A percentile compares a stretch with the other conserved stretches of the same genome.
These are phyloP conservation scores for Aspergillus sp. DNA, from an alignment of 2,329 filamentous ascomycete species.

Conservation along the genomic window DNA sequence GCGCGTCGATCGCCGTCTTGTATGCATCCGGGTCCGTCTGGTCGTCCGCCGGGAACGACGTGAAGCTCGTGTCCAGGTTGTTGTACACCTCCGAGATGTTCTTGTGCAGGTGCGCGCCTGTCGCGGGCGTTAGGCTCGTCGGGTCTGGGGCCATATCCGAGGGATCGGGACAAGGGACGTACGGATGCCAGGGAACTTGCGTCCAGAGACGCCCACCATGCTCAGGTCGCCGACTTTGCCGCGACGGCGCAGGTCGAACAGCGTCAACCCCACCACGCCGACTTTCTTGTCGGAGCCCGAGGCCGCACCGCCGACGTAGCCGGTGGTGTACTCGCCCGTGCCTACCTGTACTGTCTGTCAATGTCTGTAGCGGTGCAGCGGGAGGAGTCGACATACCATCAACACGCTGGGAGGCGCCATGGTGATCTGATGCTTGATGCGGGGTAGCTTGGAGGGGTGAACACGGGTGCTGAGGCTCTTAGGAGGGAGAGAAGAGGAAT, in stretches of 20 bases:
- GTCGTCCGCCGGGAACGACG: conserved; percentile 76
- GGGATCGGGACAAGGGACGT: conserved; percentile 35
- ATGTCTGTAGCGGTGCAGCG: conserved; percentile 5
- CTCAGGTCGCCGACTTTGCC: conserved; percentile 82
- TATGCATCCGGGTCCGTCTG: conserved; percentile 74
- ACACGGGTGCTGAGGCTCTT: background rate
- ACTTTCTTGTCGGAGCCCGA: conserved; percentile 95
- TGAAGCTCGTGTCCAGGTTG: conserved; percentile 79
- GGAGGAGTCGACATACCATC: conserved; percentile 54
- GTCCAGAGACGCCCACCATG: conserved; percentile 88
- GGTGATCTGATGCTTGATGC: conserved; percentile 6
- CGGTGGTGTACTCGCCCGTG: conserved; percentile 95
- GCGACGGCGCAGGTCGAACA: conserved; percentile 83
- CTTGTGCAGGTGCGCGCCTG: conserved; percentile 77
- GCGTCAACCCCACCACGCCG: conserved; percentile 83
- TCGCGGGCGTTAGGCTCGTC: background rate
- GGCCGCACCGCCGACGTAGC: conserved; percentile 79
- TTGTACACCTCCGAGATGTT: conserved; percentile 91
- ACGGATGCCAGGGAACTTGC: conserved; percentile 90
- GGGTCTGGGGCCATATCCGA: no score
- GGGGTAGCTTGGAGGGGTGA: background rate
- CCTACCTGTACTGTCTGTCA: conserved; percentile 61
- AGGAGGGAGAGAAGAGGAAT: background rate
- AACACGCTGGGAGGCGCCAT: conserved; percentile 66
- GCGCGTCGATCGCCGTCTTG: conserved; percentile 81